These are phyloP conservation scores for Quercus alba DNA, from an alignment of 306 rosid genomes.

Conservation along the genomic window DNA sequence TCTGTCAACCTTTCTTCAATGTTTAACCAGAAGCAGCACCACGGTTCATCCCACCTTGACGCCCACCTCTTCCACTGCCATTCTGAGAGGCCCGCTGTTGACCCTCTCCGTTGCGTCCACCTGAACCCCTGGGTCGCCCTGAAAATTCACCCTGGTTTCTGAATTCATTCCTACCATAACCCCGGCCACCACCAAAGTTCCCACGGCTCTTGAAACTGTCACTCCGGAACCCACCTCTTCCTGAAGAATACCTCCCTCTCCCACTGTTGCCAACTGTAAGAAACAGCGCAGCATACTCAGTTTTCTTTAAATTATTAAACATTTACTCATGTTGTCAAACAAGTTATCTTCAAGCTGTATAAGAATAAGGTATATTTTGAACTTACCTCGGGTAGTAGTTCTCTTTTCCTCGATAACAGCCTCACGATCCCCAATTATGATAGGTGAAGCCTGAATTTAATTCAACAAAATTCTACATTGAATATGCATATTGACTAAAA, in stretches of 20 bases:
- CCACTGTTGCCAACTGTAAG: conserved; percentile 66
- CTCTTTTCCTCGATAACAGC: conserved; percentile 90
- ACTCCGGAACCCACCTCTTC: conserved; percentile 68
- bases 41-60: conserved; percentile 58
- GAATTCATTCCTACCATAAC: conserved; percentile 79
- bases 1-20: conserved; percentile 33
- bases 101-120: conserved; percentile 57
- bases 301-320: neutral
- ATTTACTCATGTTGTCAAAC: neutral
- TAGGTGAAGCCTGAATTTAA: conserved; percentile 68
- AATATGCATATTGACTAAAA: neutral
- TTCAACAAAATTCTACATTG: conserved; percentile 18
- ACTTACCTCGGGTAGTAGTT: conserved; percentile 87
- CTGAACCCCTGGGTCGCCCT: conserved; percentile 52
- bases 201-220: conserved; percentile 76
- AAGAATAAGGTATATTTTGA: neutral
- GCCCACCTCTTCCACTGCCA: conserved; percentile 75
- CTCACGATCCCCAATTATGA: conserved; percentile 64
- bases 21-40: conserved; percentile 32
- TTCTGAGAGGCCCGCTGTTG: conserved; percentile 65
- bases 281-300: conserved; percentile 20
- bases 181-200: conserved; percentile 66
- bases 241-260: conserved; percentile 85
- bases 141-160: conserved; percentile 85
- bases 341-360: neutral